Evolutionary conservation across 805 yeast genomes (phyloP), one percentile per base, ranked within the genome.

Genomic region (Yarrowia sp.): DNA sequence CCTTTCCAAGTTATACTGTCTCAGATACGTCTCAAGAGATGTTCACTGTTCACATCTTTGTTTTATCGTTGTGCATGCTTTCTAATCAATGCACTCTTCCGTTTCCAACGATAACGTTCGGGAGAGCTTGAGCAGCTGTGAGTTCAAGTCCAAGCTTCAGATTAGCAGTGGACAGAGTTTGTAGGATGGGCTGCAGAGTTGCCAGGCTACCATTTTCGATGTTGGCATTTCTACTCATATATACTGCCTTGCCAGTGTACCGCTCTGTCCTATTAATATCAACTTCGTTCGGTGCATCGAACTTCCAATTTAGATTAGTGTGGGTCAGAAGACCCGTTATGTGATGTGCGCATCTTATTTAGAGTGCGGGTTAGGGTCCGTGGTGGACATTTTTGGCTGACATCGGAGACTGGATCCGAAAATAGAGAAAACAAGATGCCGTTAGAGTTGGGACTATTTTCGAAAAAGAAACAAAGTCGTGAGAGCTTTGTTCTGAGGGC

Each of bases 221-320:
- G 36, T 33, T 33, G 36, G 36, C n/a, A n/a, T n/a, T n/a, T n/a
- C n/a, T n/a, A n/a, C n/a, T n/a, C n/a, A n/a, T n/a, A n/a, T n/a
- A n/a, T n/a, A n/a, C n/a, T n/a, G n/a, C 30, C 30, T 7, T 24
- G 30, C 30, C 30, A 24, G 30, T 24, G 6, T 24, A 5, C 30
- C 3, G 30, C 30, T 7, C 30, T 5, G 15, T 8, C 30, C 24
- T 13, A 17, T 17, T 33, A 17, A 17, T 15, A 15, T 33, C 14
- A 12, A 12, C 15, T 53, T 36, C 60, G 33, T 55, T 55, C 61
- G 61, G 61, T 55, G 61, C 61, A 55, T 55, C 61, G 61, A 55
- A 55, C 61, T 55, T 55, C 61, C 61, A 55, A 5, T 55, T 55
- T 55, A 55, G 46, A 55, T 55, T 55, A 24, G 46, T 38, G 44